Base-by-base conservation (phyloP, 805 yeast species). In the Lachancea lanzarotensis region DNA sequence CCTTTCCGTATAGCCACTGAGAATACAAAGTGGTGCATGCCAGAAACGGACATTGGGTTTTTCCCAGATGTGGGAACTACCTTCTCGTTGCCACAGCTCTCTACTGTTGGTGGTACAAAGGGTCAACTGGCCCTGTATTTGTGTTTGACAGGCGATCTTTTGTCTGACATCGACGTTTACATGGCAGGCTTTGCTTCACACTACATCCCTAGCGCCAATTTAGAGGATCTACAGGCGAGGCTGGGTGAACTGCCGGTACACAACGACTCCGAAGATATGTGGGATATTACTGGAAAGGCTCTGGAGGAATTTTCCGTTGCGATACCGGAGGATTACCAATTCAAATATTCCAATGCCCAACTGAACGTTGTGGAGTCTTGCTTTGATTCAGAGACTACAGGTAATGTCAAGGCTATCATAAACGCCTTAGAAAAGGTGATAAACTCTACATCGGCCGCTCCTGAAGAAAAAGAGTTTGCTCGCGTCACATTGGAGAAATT, bases 1-100 rank as follows among this genome's bases (percentile, higher is more conserved):
- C 91, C 96, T 2, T 91, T 91, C 72, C 79, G 98, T 59, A 70
- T 93, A 32, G 95, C 95, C n/a, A 85, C 96, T 35, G 97, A 91
- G 56, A 76, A 78, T 56, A 90, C 98, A 10, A 75, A 82, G 62
- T 76, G 89, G 69, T 96, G 98, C 50, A 93, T 93, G 98, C 98
- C 98, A 8, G 98, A 93, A 67, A 84, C 95, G 74, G 89, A 86
- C 58, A 93, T 93, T 63, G 98, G 98, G 1, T 87, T 88, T 65
- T 85, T 87, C 68, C 95, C 95, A 17, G 98, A 93, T 65, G 98
- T 93, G 11, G 98, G 97, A 36, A 82, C 95, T 31, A 79, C 95
- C 10, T 91, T 87, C 67, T 90, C 89, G 67, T 70, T 93, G 54
- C 89, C 95, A 29, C 78, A 84, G 51, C 67, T 88, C 48, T 53